A percentile compares a stretch with the other conserved stretches of the same genome.
Conservation (phyloP, 192 early-diverging fungal species). For the Chytriomyces confervae region DNA sequence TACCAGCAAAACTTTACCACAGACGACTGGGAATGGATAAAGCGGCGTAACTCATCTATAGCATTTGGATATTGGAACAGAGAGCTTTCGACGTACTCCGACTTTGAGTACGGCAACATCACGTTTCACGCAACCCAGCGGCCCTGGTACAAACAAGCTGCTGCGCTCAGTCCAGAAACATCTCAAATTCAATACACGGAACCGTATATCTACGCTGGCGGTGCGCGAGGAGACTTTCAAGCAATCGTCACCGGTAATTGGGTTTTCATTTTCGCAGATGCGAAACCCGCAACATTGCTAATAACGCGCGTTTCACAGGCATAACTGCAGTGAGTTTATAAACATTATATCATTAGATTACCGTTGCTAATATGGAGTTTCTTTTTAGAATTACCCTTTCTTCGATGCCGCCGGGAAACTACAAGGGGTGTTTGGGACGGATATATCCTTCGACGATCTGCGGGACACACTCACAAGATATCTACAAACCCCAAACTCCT, state of each 20-base stretch:
- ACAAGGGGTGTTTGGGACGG: background rate
- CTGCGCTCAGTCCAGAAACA: background rate
- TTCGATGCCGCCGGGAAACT: background rate
- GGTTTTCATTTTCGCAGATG: no score
- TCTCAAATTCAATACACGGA: background rate
- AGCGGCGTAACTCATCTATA: no score
- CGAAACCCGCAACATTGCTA: no score
- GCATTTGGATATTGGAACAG: background rate
- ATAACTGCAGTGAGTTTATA: background rate
- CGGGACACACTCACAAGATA: no score
- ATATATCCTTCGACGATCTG: no score
- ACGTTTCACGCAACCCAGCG: background rate
- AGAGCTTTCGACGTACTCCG: background rate
- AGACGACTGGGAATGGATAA: background rate
- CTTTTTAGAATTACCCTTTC: background rate
- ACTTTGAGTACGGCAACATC: background rate
- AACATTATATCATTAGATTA: background rate
- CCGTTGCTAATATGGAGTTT: background rate
- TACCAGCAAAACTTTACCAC: background rate
- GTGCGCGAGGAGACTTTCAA: background rate
- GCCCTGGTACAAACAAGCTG: background rate
- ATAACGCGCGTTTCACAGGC: background rate
- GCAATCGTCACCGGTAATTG: background rate
- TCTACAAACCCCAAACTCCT: no score
- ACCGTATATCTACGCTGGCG: background rate